Base-by-base conservation (phyloP, 2,329 filamentous ascomycete species). In the Truncatella angustata region DNA sequence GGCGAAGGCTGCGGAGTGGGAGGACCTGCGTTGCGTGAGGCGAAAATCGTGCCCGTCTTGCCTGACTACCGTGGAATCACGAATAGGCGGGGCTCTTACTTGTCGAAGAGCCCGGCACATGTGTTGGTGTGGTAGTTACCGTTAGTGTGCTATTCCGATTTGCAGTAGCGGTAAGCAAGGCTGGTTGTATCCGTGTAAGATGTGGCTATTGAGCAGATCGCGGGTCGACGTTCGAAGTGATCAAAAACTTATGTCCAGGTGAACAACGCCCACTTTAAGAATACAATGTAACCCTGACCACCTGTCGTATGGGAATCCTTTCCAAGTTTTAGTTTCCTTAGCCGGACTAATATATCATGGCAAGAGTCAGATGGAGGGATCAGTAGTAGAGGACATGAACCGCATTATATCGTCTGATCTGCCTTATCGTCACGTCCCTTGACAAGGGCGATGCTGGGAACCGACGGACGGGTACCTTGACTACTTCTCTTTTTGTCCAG, bases 371-470 rank as follows among this genome's bases (percentile, higher is more conserved):
- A 63, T 60, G 48, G 52, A 59, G 57, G 59, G 55, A 60, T 63
- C 61, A 61, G 58, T 52, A 61, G 59, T 62, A 58, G 66, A 61
- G 69, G 70, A 67, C 64, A 67, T 63, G 62, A 66, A 60, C 66
- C 65, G 70, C 68, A 72, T 74, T 74, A 74, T 74, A 74, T 74
- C 72, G 69, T 74, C 71, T 73, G 71, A 75, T 73, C 64, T 72
- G 64, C 67, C 63, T 62, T 65, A 69, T 70, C 64, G 65, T 67
- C 60, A 59, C 50, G 34, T 50, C 58, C 60, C 58, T 56, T 58
- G 60, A 46, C 60, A 63, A 58, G 63, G 64, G 61, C 64, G 58
- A 61, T 62, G 64, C 64, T 65, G 63, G 69, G 65, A 66, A 63
- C 63, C 60, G 67, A 50, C 67, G 65, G 64, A 63, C 66, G 67